A percentile compares a stretch with the other conserved stretches of the same genome.
phyloP scores from a whole-genome alignment of 345 rosid genomes.

The Balakata baccata region DNA sequence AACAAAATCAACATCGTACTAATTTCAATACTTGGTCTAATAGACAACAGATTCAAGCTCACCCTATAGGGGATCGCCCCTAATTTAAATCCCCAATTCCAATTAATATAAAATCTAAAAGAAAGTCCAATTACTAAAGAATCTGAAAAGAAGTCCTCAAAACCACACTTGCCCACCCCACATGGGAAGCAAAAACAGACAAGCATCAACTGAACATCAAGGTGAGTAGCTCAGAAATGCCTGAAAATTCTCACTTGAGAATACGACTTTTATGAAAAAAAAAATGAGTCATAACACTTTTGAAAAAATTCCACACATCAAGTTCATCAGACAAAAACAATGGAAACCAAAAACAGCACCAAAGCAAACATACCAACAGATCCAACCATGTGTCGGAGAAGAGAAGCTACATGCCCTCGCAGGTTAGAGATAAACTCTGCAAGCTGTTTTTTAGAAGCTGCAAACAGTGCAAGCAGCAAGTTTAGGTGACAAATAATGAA shows the following conservation, averaged over 20 bases:
- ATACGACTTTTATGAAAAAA: not conserved
- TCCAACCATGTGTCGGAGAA: constrained; percentile 89
- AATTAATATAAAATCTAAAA: not conserved
- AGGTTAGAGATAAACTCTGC: constrained; percentile 64
- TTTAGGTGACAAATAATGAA: not conserved
- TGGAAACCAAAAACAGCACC: not conserved
- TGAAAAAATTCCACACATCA: not conserved
- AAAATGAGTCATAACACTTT: not conserved
- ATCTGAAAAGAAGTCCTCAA: too few relatives aligned
- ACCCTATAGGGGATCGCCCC: not conserved
- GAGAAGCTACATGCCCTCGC: constrained; percentile 70
- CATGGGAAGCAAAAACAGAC: not conserved
- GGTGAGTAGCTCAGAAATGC: not conserved
- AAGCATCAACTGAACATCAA: too few relatives aligned
- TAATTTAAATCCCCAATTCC: not conserved
- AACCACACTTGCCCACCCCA: not conserved
- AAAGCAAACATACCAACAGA: constrained; percentile 63
- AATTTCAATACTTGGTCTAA: not conserved
- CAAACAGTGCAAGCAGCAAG: constrained; percentile 15
- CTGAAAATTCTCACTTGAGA: not conserved
- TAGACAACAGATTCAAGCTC: not conserved
- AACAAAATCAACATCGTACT: not conserved
- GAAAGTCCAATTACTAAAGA: not conserved
- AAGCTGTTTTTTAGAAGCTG: constrained; percentile 81
- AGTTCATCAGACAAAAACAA: not conserved